Conservation (phyloP, 1,284 basidiomycete species). For the Fistulinella cinereoalba region DNA sequence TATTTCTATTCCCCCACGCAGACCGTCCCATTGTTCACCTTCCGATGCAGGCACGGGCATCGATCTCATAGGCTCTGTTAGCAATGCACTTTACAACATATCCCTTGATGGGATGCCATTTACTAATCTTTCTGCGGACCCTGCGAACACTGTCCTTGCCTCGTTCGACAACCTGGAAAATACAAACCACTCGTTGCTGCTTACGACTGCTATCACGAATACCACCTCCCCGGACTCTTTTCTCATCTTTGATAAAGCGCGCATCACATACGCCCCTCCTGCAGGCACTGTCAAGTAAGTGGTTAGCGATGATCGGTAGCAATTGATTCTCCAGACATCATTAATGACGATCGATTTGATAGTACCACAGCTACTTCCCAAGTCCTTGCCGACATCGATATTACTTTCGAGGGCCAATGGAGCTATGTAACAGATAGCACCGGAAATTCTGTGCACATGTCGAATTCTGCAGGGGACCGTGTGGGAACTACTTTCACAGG, state of each 20-base stretch:
- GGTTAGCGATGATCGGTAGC: conserved; percentile 9
- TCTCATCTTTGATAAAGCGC: conserved; percentile 49
- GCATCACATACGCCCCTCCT: conserved; percentile 40
- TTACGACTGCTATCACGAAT: conserved; percentile 42
- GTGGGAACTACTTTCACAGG: conserved; percentile 48
- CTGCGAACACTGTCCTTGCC: conserved; percentile 39
- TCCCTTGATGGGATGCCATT: conserved; percentile 43
- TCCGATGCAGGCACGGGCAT: conserved; percentile 54
- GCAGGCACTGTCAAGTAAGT: conserved; percentile 31
- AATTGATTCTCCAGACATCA: conserved; percentile 6
- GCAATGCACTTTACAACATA: conserved; percentile 43
- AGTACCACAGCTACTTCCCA: conserved; percentile 40
- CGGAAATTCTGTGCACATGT: conserved; percentile 40
- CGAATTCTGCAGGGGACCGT: conserved; percentile 46
- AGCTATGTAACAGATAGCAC: conserved; percentile 35
- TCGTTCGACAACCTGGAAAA: conserved; percentile 42
- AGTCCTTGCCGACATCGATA: conserved; percentile 38
- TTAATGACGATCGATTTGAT: conserved; percentile 22
- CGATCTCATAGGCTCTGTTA: conserved; percentile 46
- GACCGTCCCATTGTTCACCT: neutral
- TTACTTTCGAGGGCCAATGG: conserved; percentile 54
- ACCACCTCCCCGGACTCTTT: conserved; percentile 35
- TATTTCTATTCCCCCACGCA: conserved; percentile 30
- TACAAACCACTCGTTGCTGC: conserved; percentile 44
- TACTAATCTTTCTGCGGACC: conserved; percentile 24